phyloP scores from a whole-genome alignment of 2,329 filamentous ascomycete genomes.

The Colletotrichum chrysophilum region DNA sequence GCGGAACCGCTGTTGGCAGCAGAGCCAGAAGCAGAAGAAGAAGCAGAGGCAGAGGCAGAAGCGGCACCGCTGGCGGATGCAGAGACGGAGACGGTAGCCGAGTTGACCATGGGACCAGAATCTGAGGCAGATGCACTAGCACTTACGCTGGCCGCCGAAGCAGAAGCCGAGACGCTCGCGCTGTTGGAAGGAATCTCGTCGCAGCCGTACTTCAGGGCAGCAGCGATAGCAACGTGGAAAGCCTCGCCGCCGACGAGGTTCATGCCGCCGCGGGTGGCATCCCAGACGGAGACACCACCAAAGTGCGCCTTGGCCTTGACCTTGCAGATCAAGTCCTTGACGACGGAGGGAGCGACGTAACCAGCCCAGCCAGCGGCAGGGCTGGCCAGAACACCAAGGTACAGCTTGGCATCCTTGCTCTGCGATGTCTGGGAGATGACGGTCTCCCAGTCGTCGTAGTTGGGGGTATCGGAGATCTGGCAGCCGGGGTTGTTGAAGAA shows the following conservation, averaged over 20 bases:
- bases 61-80: background rate
- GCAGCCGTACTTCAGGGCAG: slow-evolving; percentile 43
- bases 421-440: slow-evolving; percentile 35
- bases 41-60: background rate
- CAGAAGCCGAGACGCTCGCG: background rate
- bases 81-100: background rate
- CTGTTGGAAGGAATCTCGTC: slow-evolving; percentile 28
- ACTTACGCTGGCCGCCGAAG: background rate
- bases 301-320: slow-evolving; percentile 42
- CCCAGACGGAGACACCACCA: slow-evolving; percentile 53
- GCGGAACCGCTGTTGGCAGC: background rate
- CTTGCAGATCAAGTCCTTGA: slow-evolving; percentile 44
- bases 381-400: slow-evolving; percentile 46
- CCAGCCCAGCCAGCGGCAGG: slow-evolving; percentile 29
- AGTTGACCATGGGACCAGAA: background rate
- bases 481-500: slow-evolving; percentile 54
- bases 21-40: background rate
- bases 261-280: slow-evolving; percentile 38
- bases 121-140: background rate
- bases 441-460: slow-evolving; percentile 46
- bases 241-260: slow-evolving; percentile 37
- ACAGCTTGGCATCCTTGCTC: slow-evolving; percentile 49
- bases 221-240: slow-evolving; percentile 41
- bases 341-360: slow-evolving; percentile 37
- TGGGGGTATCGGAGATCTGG: slow-evolving; percentile 35